A percentile compares a stretch with the other conserved stretches of the same genome.
These are phyloP conservation scores for Ophiognomonia clavigignenti-juglandacearum DNA, from an alignment of 2,329 filamentous ascomycete species.

Conservation along the genomic window DNA sequence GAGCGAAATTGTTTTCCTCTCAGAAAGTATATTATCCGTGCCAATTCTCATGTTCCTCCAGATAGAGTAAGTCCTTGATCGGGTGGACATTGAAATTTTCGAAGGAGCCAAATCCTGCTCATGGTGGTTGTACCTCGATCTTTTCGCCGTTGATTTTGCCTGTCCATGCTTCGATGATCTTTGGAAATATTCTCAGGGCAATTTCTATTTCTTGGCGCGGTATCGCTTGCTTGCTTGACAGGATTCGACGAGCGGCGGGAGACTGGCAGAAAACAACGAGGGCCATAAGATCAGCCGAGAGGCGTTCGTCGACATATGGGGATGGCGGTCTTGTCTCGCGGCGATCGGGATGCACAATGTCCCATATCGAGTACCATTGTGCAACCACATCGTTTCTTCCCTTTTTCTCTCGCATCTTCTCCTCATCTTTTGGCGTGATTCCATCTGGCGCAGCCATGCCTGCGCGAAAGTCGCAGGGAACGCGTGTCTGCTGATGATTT, in stretches of 20 bases:
- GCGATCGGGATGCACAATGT: slow-evolving; percentile 18
- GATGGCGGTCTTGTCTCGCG: slow-evolving; percentile 6
- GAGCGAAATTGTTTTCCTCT: too few relatives aligned
- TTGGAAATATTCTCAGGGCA: too few relatives aligned
- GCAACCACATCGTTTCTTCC: slow-evolving; percentile 8
- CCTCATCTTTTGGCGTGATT: slow-evolving; percentile 10
- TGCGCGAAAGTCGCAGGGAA: not conserved
- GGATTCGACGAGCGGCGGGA: not conserved
- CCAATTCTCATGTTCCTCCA: too few relatives aligned
- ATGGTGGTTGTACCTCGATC: too few relatives aligned
- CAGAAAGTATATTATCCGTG: too few relatives aligned
- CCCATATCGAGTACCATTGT: slow-evolving; percentile 20
- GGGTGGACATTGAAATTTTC: too few relatives aligned
- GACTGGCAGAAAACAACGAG: slow-evolving; percentile 14
- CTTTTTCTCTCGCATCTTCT: not conserved
- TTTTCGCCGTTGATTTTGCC: too few relatives aligned
- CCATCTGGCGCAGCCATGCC: slow-evolving; percentile 5
- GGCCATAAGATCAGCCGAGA: slow-evolving; percentile 14
- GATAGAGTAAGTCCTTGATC: too few relatives aligned
- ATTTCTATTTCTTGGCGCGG: too few relatives aligned
- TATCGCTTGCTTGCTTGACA: too few relatives aligned
- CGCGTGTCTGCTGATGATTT: not conserved
- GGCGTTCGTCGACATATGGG: slow-evolving; percentile 7
- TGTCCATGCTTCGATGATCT: too few relatives aligned
- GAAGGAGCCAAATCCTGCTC: too few relatives aligned